phyloP scores from a whole-genome alignment of 2,329 filamentous ascomycete genomes.

The Chrysoporthe puriensis region DNA sequence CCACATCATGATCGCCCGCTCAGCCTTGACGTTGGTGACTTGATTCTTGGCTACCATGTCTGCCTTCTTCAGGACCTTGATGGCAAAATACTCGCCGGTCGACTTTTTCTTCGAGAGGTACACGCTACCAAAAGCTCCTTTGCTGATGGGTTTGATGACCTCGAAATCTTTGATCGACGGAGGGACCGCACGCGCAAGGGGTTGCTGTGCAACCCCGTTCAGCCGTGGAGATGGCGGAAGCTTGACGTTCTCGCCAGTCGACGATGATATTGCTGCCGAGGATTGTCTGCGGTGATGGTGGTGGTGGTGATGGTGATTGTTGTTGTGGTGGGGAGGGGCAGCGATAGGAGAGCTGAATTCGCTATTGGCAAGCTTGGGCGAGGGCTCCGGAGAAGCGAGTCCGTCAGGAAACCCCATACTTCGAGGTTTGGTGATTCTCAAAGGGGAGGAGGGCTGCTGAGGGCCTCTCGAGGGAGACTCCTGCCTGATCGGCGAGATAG shows the following conservation, averaged over 20 bases:
- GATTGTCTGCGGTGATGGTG: conserved; percentile 79
- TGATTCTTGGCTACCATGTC: conserved; percentile 99
- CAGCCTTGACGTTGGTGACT: conserved; percentile 97
- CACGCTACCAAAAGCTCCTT: conserved; percentile 96
- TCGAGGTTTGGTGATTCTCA: conserved; percentile 84
- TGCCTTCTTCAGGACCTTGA: conserved; percentile 98
- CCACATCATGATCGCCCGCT: conserved; percentile 99
- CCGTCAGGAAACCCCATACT: conserved; percentile 63
- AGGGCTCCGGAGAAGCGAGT: conserved; percentile 83
- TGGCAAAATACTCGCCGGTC: conserved; percentile 96
- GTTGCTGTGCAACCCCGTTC: conserved; percentile 73
- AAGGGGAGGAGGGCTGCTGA: conserved; percentile 75
- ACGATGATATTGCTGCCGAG: conserved; percentile 76
- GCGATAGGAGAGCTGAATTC: conserved; percentile 79
- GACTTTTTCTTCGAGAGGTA: conserved; percentile 99
- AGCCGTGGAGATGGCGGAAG: conserved; percentile 83
- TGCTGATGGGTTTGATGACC: conserved; percentile 99
- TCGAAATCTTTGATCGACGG: conserved; percentile 99
- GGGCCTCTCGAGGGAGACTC: conserved; percentile 81
- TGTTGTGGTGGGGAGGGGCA: conserved; percentile 40
- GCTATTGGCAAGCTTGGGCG: conserved; percentile 80
- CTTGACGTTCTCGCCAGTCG: conserved; percentile 54
- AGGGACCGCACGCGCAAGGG: conserved; percentile 84
- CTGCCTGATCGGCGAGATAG: conserved; percentile 80
- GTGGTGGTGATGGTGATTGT: conserved; percentile 55